Percentiles rank a stretch among this genome's conserved stretches.
phyloP scores from a whole-genome alignment of 495 filamentous ascomycete genomes.

The Penicillium waksmanii region DNA sequence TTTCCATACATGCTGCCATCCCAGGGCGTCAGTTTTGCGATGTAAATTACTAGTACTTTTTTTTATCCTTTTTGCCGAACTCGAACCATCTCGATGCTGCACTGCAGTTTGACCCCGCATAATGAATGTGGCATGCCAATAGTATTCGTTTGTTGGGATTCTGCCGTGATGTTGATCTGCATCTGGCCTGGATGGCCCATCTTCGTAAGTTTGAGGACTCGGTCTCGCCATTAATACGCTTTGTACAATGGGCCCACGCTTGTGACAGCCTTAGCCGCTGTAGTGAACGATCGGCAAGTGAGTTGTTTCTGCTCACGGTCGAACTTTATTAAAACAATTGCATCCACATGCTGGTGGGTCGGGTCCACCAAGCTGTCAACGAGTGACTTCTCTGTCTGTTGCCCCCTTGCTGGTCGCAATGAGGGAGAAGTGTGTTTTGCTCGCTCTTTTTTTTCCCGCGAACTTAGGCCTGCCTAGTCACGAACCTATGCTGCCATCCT shows the following conservation, averaged over 20 bases:
- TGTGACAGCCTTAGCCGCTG: constrained; percentile 7
- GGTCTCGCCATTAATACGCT: neutral
- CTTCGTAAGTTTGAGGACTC: neutral
- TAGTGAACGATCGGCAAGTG: constrained; percentile 11
- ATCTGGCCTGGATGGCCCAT: neutral
- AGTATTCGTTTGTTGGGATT: neutral
- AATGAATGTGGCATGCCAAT: neutral
- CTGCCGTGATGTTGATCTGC: neutral
- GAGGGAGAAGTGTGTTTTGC: neutral
- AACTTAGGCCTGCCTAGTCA: neutral
- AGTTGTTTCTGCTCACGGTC: constrained; percentile 9
- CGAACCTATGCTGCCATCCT: neutral
- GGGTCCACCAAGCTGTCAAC: constrained; percentile 1
- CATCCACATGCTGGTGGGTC: neutral
- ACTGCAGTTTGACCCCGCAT: neutral
- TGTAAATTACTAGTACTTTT: neutral
- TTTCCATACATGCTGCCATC: neutral
- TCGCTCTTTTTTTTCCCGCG: neutral
- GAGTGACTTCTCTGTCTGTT: constrained; percentile 4
- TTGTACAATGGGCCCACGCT: neutral
- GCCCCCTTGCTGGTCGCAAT: constrained; percentile 7
- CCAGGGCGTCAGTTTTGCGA: neutral
- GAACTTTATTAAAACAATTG: neutral
- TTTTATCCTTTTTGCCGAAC: neutral
- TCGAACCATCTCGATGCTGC: neutral